Conservation (phyloP, 2,329 filamentous ascomycete genomes). For the Diaporthe amygdali region DNA sequence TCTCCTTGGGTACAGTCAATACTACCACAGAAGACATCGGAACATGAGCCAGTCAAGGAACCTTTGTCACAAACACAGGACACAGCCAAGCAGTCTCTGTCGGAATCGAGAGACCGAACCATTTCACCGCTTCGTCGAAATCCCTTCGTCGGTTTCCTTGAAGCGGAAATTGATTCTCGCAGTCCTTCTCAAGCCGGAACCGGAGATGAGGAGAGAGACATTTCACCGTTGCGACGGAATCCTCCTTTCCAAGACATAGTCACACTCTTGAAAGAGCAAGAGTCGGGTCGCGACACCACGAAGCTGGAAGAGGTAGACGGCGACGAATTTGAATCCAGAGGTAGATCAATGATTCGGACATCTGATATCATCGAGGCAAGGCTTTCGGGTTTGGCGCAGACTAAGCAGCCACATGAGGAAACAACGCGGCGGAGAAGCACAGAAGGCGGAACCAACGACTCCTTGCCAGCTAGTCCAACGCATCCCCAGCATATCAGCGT, state of each 20-base stretch:
- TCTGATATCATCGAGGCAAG: neutral
- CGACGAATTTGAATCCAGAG: neutral
- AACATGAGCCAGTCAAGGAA: neutral
- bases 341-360: neutral
- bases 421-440: neutral
- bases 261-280: neutral
- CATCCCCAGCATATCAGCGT: neutral
- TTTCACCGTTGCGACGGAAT: neutral
- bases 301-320: neutral
- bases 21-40: neutral
- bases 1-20: no score
- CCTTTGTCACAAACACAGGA: neutral
- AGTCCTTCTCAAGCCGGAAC: neutral
- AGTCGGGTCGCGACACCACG: no score
- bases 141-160: neutral
- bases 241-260: neutral
- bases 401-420: neutral
- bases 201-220: neutral
- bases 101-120: neutral
- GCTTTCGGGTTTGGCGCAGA: neutral
- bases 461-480: neutral
- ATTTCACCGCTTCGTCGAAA: neutral
- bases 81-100: neutral
- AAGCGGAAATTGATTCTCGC: neutral
- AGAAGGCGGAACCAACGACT: no score